Evolutionary conservation across 148 eudicot genomes (phyloP), one percentile per base, ranked within the genome.

Genomic region (Mesembryanthemum crystallinum): DNA sequence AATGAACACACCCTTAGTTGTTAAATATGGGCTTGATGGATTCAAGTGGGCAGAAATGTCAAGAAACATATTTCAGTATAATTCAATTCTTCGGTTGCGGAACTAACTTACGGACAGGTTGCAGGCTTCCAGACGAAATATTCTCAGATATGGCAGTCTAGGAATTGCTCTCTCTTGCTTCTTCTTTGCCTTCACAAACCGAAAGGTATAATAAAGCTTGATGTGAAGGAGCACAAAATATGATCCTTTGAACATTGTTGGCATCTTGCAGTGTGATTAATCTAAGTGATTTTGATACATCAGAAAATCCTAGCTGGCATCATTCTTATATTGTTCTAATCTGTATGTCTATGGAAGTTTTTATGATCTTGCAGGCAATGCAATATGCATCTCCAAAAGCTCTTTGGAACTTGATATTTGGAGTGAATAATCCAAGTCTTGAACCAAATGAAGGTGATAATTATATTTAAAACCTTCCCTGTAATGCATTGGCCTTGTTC

Each of bases 341-440:
- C 69, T 65, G 65, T 47, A 75, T 79, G 77, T 76, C 79, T 78
- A 73, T 83, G 85, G 84, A 83, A 86, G 86, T 78, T 89, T 66
- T 75, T 82, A 20, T 71, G 52, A 76, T 73, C 81, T 85, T 90
- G 89, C 88, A 94, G 98, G 93, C 97, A 78, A 92, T 94, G 98
- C 94, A 92, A 77, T 94, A 90, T 92, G 86, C 94, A 77, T 94
- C 98, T 82, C 96, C 94, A 63, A 94, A 94, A 86, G 98, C 98
- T 78, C 69, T 94, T 32, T 94, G 98, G 98, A 94, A 90, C 81
- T 73, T 79, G 28, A 69, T 89, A 76, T 87, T 89, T 86, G 98
- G 98, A 76, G 89, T 82, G 42, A 51, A 75, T 70, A 86, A 71
- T 76, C 92, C 96, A 51, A 72, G 85, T 75, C 85, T 90, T 74